Evolutionary conservation across 306 rosid species (phyloP), one percentile per base, ranked within the genome.

Genomic region (Fragaria iinumae): DNA sequence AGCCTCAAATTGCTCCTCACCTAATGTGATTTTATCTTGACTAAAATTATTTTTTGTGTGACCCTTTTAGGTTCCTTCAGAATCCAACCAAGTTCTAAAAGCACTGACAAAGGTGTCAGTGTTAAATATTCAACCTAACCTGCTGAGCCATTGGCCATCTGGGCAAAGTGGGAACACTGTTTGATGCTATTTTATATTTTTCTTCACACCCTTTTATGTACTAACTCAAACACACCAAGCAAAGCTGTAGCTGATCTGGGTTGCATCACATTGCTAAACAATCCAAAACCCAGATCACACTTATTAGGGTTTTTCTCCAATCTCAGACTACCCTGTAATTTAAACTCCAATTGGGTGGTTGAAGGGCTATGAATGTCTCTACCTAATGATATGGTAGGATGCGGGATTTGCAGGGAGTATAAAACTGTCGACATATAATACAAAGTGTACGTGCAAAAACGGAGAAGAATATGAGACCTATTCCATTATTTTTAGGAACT

Each of bases 1-100:
- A 52, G 78, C 84, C 84, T 81, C 65, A 66, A 62, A 49, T 65
- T 56, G 64, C 84, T 81, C 81, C 32, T 74, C 57, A 70, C 84
- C 80, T n/a, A 55, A 55, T 55, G 27, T 55, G 10, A 55, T n/a
- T 20, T 59, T n/a, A 20, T 5, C 29, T 21, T 63, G 10, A 32
- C 18, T 7, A 63, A 63, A 16, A 63, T 63, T 62, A 60, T 9
- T 10, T 25, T 60, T 1, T 12, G 11, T 12, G 20, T 12, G 11
- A 29, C 20, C 43, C 36, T 62, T 63, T 14, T 32, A 32, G 70
- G 27, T 20, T 38, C 23, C 70, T 18, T 48, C 53, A 65, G 41
- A 38, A 65, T 65, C 69, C 47, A 36, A 65, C 69, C 69, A 65
- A 38, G 47, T 65, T 34, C 70, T 38, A 18, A 38, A 65, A 36